Conservation (phyloP, 2,329 filamentous ascomycete genomes). For the Talaromyces pinophilus region DNA sequence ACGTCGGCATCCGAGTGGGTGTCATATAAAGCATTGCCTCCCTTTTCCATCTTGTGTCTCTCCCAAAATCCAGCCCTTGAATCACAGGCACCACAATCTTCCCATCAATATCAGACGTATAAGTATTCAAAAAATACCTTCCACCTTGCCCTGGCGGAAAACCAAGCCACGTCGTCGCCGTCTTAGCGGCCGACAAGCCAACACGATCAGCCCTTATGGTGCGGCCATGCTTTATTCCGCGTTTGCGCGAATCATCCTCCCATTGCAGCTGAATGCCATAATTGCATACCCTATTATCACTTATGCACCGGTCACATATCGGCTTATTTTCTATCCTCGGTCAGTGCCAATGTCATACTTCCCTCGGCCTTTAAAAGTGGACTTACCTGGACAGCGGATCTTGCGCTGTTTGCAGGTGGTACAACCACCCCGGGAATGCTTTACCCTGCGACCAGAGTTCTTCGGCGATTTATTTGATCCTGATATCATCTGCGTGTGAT, state of each 20-base stretch:
- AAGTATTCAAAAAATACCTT: constrained; percentile 24
- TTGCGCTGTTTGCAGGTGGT: constrained; percentile 25
- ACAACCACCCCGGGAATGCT: constrained; percentile 24
- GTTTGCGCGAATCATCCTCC: constrained; percentile 25
- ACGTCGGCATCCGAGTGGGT: constrained; percentile 12
- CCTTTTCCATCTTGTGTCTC: not conserved
- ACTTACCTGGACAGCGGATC: constrained; percentile 24
- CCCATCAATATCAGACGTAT: constrained; percentile 20
- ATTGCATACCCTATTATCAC: constrained; percentile 21
- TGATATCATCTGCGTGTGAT: constrained; percentile 6
- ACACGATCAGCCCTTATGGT: constrained; percentile 20
- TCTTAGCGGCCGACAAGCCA: constrained; percentile 18
- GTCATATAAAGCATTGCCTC: constrained; percentile 3
- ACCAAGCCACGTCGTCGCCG: constrained; percentile 14
- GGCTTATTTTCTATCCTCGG: constrained; percentile 22
- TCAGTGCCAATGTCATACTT: not conserved
- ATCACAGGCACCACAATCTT: constrained; percentile 14
- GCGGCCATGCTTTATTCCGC: constrained; percentile 25
- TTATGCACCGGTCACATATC: constrained; percentile 20
- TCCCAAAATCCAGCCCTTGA: constrained; percentile 18
- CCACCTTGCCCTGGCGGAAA: constrained; percentile 18
- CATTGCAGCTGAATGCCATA: constrained; percentile 23
- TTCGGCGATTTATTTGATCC: constrained; percentile 10
- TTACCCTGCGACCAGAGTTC: constrained; percentile 24
- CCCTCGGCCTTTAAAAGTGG: not conserved